Base-by-base conservation (phyloP, 2,329 filamentous ascomycete genomes). In the Fusarium odoratissimum region DNA sequence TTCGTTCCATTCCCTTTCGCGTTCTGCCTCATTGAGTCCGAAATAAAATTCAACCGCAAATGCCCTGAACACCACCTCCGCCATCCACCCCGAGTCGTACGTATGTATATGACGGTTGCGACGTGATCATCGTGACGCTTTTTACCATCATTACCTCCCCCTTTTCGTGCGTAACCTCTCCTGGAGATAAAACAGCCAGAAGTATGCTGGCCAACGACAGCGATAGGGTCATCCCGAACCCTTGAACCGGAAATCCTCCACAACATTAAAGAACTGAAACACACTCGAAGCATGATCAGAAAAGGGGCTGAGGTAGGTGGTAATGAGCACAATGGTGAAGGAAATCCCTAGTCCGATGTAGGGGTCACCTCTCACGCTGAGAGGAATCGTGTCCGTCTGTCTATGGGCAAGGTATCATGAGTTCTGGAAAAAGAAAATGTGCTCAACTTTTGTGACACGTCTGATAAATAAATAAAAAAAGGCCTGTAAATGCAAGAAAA, bases 341-440 rank as follows among this genome's bases (percentile, higher is more conserved):
- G 64, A 77, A 74, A 74, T 77, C 75, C 76, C 68, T 75, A 76
- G 64, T 76, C 75, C 72, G 73, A 75, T 75, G 69, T 64, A 72
- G 68, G 65, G 74, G 70, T 72, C 76, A 75, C 77, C 75, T 77
- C 77, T 79, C 78, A 72, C 74, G 72, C 75, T 75, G 77, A 79
- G 78, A 79, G 79, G 72, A 73, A 59, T 76, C 75, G 57, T 77
- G 78, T 80, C 78, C 78, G 77, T 80, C 78, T 79, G 79, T 86
- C 84, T 86, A 86, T 84, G 79, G 79, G 80, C 79, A 79, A 86
- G 84, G 85, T 86, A 86, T 87, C 85, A 85, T 85, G 82, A 71
- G 81, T 82, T 80, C 78, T 79, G 80, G 80, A 83, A 73, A 71
- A 71, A 70, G 60, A 63, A 73, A 60, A 57, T 81, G 81, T 79